Evolutionary conservation across 2,329 filamentous ascomycete genomes (phyloP).

Genomic region (Alternaria atra): DNA sequence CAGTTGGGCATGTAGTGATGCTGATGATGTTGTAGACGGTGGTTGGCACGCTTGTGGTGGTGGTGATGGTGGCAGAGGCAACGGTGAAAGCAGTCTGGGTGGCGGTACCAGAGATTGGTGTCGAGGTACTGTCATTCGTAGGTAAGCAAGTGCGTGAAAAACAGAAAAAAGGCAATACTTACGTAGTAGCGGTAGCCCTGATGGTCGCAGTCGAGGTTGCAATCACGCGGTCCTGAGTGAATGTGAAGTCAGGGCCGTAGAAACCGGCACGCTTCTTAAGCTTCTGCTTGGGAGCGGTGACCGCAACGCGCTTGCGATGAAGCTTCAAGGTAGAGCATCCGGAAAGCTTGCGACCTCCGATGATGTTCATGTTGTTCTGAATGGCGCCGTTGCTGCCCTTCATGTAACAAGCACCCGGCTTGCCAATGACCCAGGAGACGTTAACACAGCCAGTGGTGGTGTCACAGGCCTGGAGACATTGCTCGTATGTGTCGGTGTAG

Average conservation of each 20-base stretch:
- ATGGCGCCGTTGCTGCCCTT: slow-evolving; percentile 26
- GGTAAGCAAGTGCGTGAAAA: neutral
- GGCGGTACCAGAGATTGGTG: neutral
- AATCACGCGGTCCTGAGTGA: neutral
- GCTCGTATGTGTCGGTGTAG: slow-evolving; percentile 17
- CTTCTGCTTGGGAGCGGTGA: neutral
- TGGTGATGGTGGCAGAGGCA: neutral
- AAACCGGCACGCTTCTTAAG: slow-evolving; percentile 2
- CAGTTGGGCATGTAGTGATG: neutral
- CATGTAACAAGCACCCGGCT: slow-evolving; percentile 36
- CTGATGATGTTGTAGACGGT: slow-evolving; percentile 1
- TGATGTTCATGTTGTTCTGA: slow-evolving; percentile 22
- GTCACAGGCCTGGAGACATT: slow-evolving; percentile 35
- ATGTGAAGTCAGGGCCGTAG: slow-evolving; percentile 9
- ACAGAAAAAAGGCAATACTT: neutral
- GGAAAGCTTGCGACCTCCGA: slow-evolving; percentile 29
- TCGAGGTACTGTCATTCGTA: slow-evolving; percentile 6
- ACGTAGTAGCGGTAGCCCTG: neutral
- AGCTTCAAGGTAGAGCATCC: slow-evolving; percentile 18
- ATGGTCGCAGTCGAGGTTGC: slow-evolving; percentile 1
- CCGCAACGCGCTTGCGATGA: slow-evolving; percentile 24
- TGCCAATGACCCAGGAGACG: slow-evolving; percentile 27
- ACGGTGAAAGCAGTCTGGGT: neutral
- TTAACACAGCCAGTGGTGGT: slow-evolving; percentile 29
- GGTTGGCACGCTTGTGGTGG: neutral